Evolutionary conservation across 2,329 filamentous ascomycete genomes (phyloP).

Genomic region (Dactylellina parvicollis): DNA sequence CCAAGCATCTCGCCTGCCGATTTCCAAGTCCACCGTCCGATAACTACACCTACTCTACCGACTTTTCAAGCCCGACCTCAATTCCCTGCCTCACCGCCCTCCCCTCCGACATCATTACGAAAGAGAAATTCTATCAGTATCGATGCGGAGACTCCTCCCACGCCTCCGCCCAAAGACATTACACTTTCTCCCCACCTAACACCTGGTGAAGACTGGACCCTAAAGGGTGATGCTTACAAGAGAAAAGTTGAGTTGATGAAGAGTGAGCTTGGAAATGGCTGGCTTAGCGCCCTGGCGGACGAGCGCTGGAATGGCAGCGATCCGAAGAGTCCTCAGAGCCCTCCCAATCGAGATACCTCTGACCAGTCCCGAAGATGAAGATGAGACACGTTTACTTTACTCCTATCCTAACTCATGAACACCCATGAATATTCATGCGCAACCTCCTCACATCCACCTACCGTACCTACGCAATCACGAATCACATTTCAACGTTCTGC

Average conservation of each 20-base stretch:
- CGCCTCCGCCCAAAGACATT: conserved; percentile 46
- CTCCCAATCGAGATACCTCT: conserved; percentile 58
- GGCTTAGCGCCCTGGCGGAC: conserved; percentile 85
- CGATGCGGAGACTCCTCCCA: conserved; percentile 56
- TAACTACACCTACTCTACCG: conserved; percentile 20
- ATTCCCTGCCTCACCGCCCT: conserved; percentile 49
- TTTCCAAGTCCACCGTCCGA: conserved; percentile 32
- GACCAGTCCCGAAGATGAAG: conserved; percentile 59
- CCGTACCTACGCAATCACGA: conserved; percentile 34
- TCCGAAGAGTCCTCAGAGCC: conserved; percentile 63
- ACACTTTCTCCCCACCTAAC: conserved; percentile 46
- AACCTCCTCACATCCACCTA: conserved; percentile 6
- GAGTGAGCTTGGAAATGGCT: conserved; percentile 84
- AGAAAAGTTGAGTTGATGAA: conserved; percentile 88
- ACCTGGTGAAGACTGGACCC: conserved; percentile 68
- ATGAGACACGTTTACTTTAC: conserved; percentile 57
- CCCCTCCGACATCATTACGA: conserved; percentile 52
- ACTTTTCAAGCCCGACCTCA: conserved; percentile 43
- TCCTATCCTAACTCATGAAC: not conserved
- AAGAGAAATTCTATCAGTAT: conserved; percentile 56
- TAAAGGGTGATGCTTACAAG: conserved; percentile 80
- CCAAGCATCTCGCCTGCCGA: conserved; percentile 44
- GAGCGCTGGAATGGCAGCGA: conserved; percentile 66
- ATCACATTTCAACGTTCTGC: conserved; percentile 37
- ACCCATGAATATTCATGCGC: not conserved